Base-by-base conservation (phyloP, 2,329 filamentous ascomycete species). In the Cladophialophora immunda region DNA sequence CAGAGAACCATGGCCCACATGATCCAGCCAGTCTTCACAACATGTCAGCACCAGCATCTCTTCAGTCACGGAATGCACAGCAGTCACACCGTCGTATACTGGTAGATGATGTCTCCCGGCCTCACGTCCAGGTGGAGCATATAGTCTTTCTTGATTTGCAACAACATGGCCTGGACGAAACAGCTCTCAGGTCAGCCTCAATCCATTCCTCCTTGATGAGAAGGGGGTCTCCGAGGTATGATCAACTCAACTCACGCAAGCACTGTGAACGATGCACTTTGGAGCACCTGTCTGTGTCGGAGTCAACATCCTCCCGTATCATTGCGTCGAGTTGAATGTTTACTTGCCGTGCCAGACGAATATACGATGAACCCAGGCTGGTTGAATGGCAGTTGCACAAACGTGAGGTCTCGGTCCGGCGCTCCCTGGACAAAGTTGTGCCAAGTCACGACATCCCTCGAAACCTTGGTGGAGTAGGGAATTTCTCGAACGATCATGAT, bases 221-320 rank as follows among this genome's bases (percentile, higher is more conserved):
- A n/a, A n/a, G n/a, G n/a, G n/a, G n/a, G n/a, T n/a, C n/a, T n/a
- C n/a, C n/a, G n/a, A n/a, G n/a, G n/a, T n/a, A n/a, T n/a, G n/a
- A n/a, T n/a, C n/a, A 15, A 27, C 11, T 1, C 9, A 11, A 30
- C 57, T 27, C 41, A 50, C 77, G 13, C 77, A 76, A 3, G 75
- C 76, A 0, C 88, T 90, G 76, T 96, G 92, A 2, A 94, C 91
- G 68, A 95, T 94, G 66, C 91, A 93, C 74, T 95, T 95, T 17
- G 92, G 92, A n/a, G 86, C 87, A 4, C 92, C 92, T 0, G 92
- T 95, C 41, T 50, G 25, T 19, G 9, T 17, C 11, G 7, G n/a
- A 9, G 54, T 57, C 32, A 57, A 30, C n/a, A n/a, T n/a, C n/a
- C n/a, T n/a, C n/a, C 32, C 32, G 25, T 29, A n/a, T 27, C 11